Evolutionary conservation across 2,329 filamentous ascomycete genomes (phyloP).

Genomic region (Chalara sp.): DNA sequence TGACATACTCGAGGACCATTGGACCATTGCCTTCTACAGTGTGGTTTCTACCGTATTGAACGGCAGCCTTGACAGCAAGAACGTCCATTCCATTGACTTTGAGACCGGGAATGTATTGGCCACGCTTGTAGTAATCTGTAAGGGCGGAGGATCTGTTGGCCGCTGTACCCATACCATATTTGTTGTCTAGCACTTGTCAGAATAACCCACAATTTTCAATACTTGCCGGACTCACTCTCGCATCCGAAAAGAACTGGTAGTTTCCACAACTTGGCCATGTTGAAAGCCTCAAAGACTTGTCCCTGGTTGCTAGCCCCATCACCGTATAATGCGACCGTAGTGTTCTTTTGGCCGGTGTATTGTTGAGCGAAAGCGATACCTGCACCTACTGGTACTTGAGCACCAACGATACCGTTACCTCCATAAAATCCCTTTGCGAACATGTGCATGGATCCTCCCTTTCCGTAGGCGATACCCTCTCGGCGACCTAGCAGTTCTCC

Average conservation of each 20-base stretch:
- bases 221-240: slow-evolving; percentile 66
- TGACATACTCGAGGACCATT: slow-evolving; percentile 96
- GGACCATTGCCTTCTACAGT: slow-evolving; percentile 79
- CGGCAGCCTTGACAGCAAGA: slow-evolving; percentile 92
- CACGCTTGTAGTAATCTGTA: slow-evolving; percentile 99
- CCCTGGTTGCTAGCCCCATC: slow-evolving; percentile 99
- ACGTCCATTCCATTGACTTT: slow-evolving; percentile 99
- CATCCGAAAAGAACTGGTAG: slow-evolving; percentile 93
- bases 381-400: slow-evolving; percentile 94
- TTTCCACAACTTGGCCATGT: slow-evolving; percentile 99
- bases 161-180: slow-evolving; percentile 99
- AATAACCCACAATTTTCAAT: not conserved
- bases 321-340: slow-evolving; percentile 87
- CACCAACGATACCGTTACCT: slow-evolving; percentile 97
- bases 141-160: slow-evolving; percentile 89
- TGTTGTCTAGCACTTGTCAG: slow-evolving; percentile 68
- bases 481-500: slow-evolving; percentile 91
- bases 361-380: slow-evolving; percentile 96
- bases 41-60: slow-evolving; percentile 89
- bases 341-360: slow-evolving; percentile 82
- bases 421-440: slow-evolving; percentile 97
- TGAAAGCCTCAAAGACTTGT: slow-evolving; percentile 99
- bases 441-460: slow-evolving; percentile 99
- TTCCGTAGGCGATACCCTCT: slow-evolving; percentile 96
- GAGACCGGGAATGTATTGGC: slow-evolving; percentile 97